Conservation (phyloP, 2,329 filamentous ascomycete species). For the Decorospora gaudefroyi region DNA sequence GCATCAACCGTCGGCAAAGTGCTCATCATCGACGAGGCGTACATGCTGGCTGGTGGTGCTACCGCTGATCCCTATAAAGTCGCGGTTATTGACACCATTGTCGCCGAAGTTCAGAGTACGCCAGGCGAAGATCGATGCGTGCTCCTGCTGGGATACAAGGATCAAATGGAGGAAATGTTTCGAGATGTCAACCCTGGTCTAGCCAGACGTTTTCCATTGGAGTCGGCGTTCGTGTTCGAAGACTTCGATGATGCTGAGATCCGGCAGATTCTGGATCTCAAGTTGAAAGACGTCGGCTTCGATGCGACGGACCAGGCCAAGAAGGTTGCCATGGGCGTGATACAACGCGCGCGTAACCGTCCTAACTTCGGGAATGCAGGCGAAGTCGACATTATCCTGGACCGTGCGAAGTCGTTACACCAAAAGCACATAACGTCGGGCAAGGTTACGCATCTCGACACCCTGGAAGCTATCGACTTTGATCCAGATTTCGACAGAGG, state of each 20-base stretch:
- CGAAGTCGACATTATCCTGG: slow-evolving; percentile 72
- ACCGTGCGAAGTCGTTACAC: slow-evolving; percentile 59
- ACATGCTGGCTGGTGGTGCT: slow-evolving; percentile 59
- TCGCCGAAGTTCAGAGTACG: slow-evolving; percentile 71
- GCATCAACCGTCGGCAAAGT: slow-evolving; percentile 71
- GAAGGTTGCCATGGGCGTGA: slow-evolving; percentile 59
- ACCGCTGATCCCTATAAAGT: slow-evolving; percentile 60
- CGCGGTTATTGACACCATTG: slow-evolving; percentile 73
- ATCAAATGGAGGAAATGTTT: slow-evolving; percentile 73
- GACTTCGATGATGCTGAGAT: slow-evolving; percentile 68
- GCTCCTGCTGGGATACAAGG: slow-evolving; percentile 70
- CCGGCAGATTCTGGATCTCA: slow-evolving; percentile 63
- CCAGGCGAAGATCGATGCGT: slow-evolving; percentile 75
- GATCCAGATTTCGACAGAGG: slow-evolving; percentile 63
- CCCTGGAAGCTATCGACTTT: slow-evolving; percentile 58
- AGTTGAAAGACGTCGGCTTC: slow-evolving; percentile 63
- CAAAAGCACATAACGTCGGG: slow-evolving; percentile 51
- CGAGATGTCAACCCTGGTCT: slow-evolving; percentile 74
- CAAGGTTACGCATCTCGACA: slow-evolving; percentile 31
- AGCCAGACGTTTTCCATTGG: slow-evolving; percentile 66
- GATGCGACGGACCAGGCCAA: slow-evolving; percentile 58
- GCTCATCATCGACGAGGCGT: slow-evolving; percentile 79
- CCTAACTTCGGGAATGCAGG: slow-evolving; percentile 74
- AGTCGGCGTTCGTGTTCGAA: slow-evolving; percentile 68
- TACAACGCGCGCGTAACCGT: slow-evolving; percentile 64